Evolutionary conservation across 2,329 filamentous ascomycete species (phyloP).

Genomic region (Trichoderma oligosporum): DNA sequence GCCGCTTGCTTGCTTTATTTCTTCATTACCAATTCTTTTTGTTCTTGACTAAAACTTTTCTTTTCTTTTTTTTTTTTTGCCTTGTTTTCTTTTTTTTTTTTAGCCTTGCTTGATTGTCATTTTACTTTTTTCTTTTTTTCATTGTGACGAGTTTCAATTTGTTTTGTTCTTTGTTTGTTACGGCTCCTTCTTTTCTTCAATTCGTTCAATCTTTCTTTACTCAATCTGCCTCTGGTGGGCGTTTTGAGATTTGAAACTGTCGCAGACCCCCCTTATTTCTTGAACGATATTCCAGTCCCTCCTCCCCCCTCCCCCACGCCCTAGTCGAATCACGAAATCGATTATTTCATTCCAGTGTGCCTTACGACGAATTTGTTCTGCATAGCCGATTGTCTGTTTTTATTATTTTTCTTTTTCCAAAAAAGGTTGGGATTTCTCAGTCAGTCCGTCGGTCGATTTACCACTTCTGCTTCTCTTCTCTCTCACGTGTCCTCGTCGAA

Average conservation of each 20-base stretch:
- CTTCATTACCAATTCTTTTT: not conserved
- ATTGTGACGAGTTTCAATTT: not conserved
- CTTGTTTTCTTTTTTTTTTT: not conserved
- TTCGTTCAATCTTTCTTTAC: not conserved
- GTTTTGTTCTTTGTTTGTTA: not conserved
- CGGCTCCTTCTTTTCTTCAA: not conserved
- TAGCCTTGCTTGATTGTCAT: not conserved
- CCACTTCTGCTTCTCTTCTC: not conserved
- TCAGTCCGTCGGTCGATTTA: not conserved
- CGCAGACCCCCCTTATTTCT: slow-evolving; percentile 13
- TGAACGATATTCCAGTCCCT: not conserved
- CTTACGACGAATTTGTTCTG: not conserved
- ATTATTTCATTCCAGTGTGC: slow-evolving; percentile 16
- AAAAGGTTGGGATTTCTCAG: not conserved
- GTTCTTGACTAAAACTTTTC: not conserved
- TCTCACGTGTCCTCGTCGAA: not conserved
- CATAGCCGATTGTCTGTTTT: slow-evolving; percentile 5
- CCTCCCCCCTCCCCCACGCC: not conserved
- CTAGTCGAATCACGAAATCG: slow-evolving; percentile 9
- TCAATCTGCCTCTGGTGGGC: not conserved
- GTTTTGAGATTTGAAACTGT: slow-evolving; percentile 16
- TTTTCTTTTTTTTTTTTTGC: not conserved
- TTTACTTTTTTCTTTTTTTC: not conserved
- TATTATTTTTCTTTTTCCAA: not conserved
- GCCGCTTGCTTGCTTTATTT: not conserved